phyloP scores from a whole-genome alignment of 2,329 filamentous ascomycete genomes.

The Chaetothyriales sp. region DNA sequence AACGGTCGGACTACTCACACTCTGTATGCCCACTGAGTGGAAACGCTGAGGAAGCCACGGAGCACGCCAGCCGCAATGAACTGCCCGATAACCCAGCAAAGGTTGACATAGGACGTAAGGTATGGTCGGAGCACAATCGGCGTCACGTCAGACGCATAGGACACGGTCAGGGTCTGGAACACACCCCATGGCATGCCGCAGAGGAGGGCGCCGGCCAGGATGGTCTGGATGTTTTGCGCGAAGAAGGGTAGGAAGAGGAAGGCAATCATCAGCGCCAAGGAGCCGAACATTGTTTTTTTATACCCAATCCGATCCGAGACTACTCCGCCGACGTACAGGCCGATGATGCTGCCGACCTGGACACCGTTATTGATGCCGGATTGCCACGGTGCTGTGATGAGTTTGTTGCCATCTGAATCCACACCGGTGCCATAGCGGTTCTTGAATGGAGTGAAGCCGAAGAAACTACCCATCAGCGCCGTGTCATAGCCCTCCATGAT shows the following conservation, averaged over 20 bases:
- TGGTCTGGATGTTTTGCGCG: slow-evolving; percentile 21
- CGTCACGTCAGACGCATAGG: slow-evolving; percentile 22
- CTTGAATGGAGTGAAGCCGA: slow-evolving; percentile 33
- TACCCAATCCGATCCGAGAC: slow-evolving; percentile 52
- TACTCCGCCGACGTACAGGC: slow-evolving; percentile 51
- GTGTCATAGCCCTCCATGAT: slow-evolving; percentile 82
- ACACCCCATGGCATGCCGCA: slow-evolving; percentile 36
- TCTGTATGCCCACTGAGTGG: slow-evolving; percentile 26
- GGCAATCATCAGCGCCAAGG: slow-evolving; percentile 35
- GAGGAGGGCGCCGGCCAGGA: slow-evolving; percentile 22
- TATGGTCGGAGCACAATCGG: slow-evolving; percentile 19
- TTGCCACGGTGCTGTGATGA: slow-evolving; percentile 43
- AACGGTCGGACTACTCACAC: background rate
- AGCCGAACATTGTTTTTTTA: slow-evolving; percentile 49
- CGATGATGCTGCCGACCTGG: slow-evolving; percentile 46
- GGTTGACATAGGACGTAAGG: slow-evolving; percentile 26
- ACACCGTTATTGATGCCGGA: slow-evolving; percentile 40
- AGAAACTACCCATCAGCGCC: slow-evolving; percentile 69
- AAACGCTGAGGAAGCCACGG: slow-evolving; percentile 21
- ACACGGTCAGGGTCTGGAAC: slow-evolving; percentile 30
- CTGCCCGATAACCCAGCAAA: slow-evolving; percentile 29
- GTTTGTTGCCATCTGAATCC: slow-evolving; percentile 22
- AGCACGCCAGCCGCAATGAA: slow-evolving; percentile 22
- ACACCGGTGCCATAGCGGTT: slow-evolving; percentile 30
- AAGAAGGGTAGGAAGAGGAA: slow-evolving; percentile 29